phyloP scores from a whole-genome alignment of 83 land plant species.

The Picea abies region DNA sequence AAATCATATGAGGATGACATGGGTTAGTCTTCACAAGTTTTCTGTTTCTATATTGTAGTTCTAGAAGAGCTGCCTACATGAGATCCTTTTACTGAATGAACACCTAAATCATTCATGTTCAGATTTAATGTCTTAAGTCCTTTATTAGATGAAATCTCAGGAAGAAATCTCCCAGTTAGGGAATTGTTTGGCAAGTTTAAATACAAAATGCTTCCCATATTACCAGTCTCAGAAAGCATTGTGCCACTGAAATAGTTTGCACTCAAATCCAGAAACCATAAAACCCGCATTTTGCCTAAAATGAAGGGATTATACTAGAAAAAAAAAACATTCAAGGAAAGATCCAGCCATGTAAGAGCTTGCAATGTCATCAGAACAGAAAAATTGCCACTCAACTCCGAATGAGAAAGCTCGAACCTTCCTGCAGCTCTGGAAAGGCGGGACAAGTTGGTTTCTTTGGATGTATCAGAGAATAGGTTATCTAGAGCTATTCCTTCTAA shows the following conservation, averaged over 20 bases:
- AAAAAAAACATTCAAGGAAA: constrained; percentile 48
- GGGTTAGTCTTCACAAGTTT: no score
- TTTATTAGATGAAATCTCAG: constrained; percentile 27
- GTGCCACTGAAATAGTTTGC: constrained; percentile 42
- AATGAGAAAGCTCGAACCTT: constrained; percentile 52
- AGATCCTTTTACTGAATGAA: no score
- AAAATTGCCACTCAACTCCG: constrained; percentile 46
- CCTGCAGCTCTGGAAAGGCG: constrained; percentile 62
- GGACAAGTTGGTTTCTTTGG: constrained; percentile 60
- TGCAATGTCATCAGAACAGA: constrained; percentile 45
- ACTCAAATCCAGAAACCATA: constrained; percentile 65
- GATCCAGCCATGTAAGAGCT: constrained; percentile 47
- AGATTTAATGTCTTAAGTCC: constrained; percentile 46
- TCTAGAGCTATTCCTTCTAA: constrained; percentile 53
- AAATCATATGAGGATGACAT: no score
- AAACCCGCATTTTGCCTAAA: constrained; percentile 32
- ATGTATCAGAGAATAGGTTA: constrained; percentile 60
- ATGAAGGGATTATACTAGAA: constrained; percentile 36
- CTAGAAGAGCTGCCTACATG: no score
- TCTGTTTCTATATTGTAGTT: no score
- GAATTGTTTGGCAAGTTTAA: constrained; percentile 57
- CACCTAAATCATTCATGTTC: constrained; percentile 11
- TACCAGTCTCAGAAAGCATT: constrained; percentile 44
- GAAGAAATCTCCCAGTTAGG: constrained; percentile 43
- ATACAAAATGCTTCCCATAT: constrained; percentile 30